Base-by-base conservation (phyloP, 192 early-diverging fungal species). In the Podila verticillata region DNA sequence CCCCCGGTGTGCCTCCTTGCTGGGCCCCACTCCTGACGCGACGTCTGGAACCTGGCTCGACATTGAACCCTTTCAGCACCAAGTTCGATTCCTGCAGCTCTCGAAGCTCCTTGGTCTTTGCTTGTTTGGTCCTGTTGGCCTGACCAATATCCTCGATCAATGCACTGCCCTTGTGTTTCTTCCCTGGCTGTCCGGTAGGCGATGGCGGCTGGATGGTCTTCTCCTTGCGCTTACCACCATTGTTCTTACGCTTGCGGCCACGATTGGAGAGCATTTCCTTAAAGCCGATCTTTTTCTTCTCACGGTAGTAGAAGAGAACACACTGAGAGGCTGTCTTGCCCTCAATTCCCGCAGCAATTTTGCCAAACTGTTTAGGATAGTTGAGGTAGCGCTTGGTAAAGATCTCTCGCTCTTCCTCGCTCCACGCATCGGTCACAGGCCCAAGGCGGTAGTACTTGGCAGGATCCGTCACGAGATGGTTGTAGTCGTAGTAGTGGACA, bases 251-350 rank as follows among this genome's bases (percentile, higher is more conserved):
- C 32, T 84, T 89, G 58, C 81, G 85, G 58, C 72, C 82, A 48
- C 75, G 85, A 63, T 68, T 90, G 58, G 83, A 73, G 58, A 90
- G 84, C 48, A 94, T 79, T 1, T 85, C 88, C 84, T 93, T 94
- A 63, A 93, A 87, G 26, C 89, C 86, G 60, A 93, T 85, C 28
- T 85, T 87, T 62, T 93, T 92, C 82, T 95, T 94, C 58, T 91
- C 91, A 30, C 93, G 87, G 75, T 95, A 95, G 75, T 95, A 95
- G 48, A 91, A 92, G 44, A 92, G 69, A 24, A 94, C 92, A 56
- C 93, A 95, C 61, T 91, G 89, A 39, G 87, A 86, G 31, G 90
- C 89, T 0, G 85, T 86, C 81, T 95, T 95, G 72, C 84, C 75
- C 31, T 86, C 87, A 12, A 95, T 59, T 34, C 84, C 87, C 12